Evolutionary conservation across 2,329 filamentous ascomycete species (phyloP).

Genomic region (Lachnellula subtilissima): DNA sequence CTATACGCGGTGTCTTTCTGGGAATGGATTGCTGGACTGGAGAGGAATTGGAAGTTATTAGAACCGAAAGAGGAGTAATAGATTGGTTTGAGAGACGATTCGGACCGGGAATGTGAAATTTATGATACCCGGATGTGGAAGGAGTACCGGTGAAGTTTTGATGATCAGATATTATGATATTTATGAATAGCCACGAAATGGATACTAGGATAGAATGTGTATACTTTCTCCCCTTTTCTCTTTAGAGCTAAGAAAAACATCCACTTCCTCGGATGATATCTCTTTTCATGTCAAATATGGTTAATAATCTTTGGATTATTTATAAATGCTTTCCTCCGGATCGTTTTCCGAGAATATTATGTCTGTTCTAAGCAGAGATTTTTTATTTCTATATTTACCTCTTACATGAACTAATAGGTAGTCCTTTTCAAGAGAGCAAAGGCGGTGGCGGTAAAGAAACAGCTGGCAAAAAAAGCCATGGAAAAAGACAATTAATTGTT

Average conservation of each 20-base stretch:
- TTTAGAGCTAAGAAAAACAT: too few species aligned
- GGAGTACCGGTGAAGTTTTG: neutral
- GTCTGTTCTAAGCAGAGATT: too few species aligned
- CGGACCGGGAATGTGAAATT: neutral
- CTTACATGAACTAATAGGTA: too few species aligned
- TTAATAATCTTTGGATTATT: too few species aligned
- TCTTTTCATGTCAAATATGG: too few species aligned
- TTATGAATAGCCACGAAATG: neutral
- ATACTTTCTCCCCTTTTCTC: neutral
- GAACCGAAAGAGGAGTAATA: constrained; percentile 5
- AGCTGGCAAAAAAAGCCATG: neutral
- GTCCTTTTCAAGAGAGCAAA: too few species aligned
- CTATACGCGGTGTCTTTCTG: constrained; percentile 14
- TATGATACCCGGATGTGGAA: neutral
- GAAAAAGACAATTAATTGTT: neutral
- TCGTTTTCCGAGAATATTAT: too few species aligned
- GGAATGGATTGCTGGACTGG: constrained; percentile 13
- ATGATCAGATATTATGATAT: neutral
- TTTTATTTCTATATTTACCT: neutral
- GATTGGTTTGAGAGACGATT: neutral
- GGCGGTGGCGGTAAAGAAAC: neutral
- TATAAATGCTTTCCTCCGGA: too few species aligned
- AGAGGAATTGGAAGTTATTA: constrained; percentile 11
- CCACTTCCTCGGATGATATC: too few species aligned
- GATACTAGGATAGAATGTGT: neutral